Evolutionary conservation across 2,329 filamentous ascomycete genomes (phyloP).

Genomic region (Talaromyces atroroseus): DNA sequence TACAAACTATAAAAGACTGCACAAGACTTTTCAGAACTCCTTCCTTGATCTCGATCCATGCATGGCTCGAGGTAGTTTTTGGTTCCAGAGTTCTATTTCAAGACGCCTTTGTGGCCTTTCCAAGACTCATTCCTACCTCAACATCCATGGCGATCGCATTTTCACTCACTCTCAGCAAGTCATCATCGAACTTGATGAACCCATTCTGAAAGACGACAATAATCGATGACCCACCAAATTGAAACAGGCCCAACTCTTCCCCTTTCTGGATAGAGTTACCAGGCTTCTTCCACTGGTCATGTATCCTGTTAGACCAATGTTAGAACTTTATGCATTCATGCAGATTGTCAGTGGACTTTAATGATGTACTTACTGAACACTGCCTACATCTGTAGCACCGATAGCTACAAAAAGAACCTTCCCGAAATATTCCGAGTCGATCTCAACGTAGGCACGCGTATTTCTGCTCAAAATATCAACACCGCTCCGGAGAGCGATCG

Average conservation of each 20-base stretch:
- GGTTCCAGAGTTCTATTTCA: no score
- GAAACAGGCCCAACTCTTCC: constrained; percentile 37
- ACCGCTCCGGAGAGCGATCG: constrained; percentile 26
- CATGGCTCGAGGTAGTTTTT: no score
- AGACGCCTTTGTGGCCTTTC: constrained; percentile 6
- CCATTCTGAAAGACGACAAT: constrained; percentile 35
- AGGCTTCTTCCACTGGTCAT: constrained; percentile 26
- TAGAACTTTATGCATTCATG: background rate
- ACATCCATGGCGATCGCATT: constrained; percentile 32
- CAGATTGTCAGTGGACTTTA: background rate
- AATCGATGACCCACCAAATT: constrained; percentile 39
- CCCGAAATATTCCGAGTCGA: constrained; percentile 36
- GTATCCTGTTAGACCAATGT: constrained; percentile 22
- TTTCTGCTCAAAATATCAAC: constrained; percentile 38
- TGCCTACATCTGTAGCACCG: constrained; percentile 37
- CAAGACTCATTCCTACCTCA: constrained; percentile 36
- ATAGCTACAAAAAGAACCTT: constrained; percentile 41
- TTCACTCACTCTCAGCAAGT: constrained; percentile 28
- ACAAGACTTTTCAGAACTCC: no score
- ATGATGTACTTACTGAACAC: constrained; percentile 30
- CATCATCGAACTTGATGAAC: constrained; percentile 35
- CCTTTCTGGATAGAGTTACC: constrained; percentile 34
- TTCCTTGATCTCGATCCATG: no score
- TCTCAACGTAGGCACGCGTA: constrained; percentile 33
- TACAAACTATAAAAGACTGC: no score